phyloP scores from a whole-genome alignment of 192 early-diverging fungal genomes.

The Coemansia sp. region DNA sequence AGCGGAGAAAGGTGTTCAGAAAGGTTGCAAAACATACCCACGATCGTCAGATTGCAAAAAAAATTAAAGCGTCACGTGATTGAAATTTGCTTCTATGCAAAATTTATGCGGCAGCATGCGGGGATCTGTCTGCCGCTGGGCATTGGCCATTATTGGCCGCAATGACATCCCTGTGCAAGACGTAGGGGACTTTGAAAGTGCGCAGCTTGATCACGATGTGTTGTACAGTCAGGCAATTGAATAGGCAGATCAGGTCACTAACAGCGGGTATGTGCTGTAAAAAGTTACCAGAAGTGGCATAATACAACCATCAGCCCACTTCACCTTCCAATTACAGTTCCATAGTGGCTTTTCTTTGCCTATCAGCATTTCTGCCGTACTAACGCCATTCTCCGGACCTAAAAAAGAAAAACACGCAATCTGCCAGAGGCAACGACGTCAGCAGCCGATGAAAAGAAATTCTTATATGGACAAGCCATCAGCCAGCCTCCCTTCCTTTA shows the following conservation, averaged over 20 bases:
- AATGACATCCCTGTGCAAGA: not conserved
- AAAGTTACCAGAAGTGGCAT: not conserved
- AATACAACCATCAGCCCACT: not conserved
- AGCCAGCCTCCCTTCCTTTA: not conserved
- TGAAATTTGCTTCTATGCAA: not conserved
- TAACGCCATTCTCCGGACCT: not conserved
- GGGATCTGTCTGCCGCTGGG: not conserved
- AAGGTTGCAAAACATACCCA: too few species aligned
- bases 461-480: not conserved
- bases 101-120: not conserved
- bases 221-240: not conserved
- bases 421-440: not conserved
- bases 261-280: not conserved
- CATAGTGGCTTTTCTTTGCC: not conserved
- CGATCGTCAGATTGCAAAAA: too few species aligned
- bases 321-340: not conserved
- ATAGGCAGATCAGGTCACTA: not conserved
- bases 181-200: not conserved
- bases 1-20: not conserved
- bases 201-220: not conserved
- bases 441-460: not conserved
- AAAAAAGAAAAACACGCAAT: not conserved
- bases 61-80: not conserved
- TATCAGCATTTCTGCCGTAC: not conserved
- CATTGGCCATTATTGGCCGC: not conserved